Evolutionary conservation across 192 early-diverging fungal species (phyloP).

Genomic region (Podochytrium sp.): DNA sequence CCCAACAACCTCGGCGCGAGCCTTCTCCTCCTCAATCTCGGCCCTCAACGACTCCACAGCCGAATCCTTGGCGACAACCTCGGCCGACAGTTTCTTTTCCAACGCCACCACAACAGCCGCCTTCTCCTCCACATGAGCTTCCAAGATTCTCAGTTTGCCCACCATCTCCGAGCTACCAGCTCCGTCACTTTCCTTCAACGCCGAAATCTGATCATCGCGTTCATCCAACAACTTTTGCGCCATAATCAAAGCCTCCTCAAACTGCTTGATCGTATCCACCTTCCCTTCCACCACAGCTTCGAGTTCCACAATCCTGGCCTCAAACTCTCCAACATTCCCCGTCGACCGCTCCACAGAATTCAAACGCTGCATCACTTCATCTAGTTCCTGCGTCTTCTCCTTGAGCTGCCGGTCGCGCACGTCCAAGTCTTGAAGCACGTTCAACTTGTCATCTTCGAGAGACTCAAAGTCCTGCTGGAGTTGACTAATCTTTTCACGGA

Average conservation of each 20-base stretch:
- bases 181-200: not conserved
- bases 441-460: conserved; percentile 16
- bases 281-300: not conserved
- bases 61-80: not conserved
- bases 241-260: conserved; percentile 14
- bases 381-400: not conserved
- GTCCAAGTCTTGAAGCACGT: conserved; percentile 8
- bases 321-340: not conserved
- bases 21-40: not conserved
- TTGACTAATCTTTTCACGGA: not conserved
- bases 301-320: not conserved
- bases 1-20: not conserved
- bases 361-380: not conserved
- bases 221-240: conserved; percentile 25
- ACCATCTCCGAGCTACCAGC: not conserved
- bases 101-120: not conserved
- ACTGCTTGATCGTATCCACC: conserved; percentile 12
- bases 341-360: not conserved
- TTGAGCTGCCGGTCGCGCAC: not conserved
- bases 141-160: too few species aligned
- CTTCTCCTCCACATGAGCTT: not conserved
- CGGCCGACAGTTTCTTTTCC: not conserved
- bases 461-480: conserved; percentile 3
- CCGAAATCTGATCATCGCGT: not conserved
- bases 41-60: not conserved